Conservation (phyloP, 2,329 filamentous ascomycete genomes). For the Neoarthrinium moseri region DNA sequence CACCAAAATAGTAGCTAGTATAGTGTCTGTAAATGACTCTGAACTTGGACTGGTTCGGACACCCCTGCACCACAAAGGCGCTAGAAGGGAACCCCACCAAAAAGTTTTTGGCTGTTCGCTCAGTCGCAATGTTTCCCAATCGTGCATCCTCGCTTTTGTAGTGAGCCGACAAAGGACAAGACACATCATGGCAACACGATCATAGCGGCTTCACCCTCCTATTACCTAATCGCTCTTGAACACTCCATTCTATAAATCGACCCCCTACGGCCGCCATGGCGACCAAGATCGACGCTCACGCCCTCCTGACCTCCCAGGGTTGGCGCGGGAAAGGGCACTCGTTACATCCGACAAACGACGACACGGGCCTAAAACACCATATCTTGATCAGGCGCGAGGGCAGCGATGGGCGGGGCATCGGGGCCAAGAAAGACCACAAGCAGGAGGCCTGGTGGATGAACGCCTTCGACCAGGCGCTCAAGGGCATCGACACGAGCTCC, state of each 20-base stretch:
- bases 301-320: constrained; percentile 80
- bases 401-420: constrained; percentile 76
- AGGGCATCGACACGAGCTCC: constrained; percentile 67
- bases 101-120: not conserved
- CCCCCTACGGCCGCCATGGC: not conserved
- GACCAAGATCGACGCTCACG: constrained; percentile 73
- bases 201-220: too few species aligned
- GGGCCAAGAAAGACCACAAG: constrained; percentile 66
- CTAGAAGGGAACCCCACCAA: not conserved
- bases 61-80: not conserved
- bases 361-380: constrained; percentile 77
- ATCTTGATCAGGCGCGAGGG: constrained; percentile 76
- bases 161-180: too few species aligned
- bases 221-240: too few species aligned
- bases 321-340: constrained; percentile 90
- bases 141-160: too few species aligned
- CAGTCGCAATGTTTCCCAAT: not conserved
- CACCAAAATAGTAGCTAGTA: too few species aligned
- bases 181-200: not conserved
- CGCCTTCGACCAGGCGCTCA: constrained; percentile 87
- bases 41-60: too few species aligned
- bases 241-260: too few species aligned
- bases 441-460: constrained; percentile 96
- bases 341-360: constrained; percentile 71
- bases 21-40: too few species aligned